phyloP scores from a whole-genome alignment of 768 basidiomycete species.

The Psilocybe cyanescens region DNA sequence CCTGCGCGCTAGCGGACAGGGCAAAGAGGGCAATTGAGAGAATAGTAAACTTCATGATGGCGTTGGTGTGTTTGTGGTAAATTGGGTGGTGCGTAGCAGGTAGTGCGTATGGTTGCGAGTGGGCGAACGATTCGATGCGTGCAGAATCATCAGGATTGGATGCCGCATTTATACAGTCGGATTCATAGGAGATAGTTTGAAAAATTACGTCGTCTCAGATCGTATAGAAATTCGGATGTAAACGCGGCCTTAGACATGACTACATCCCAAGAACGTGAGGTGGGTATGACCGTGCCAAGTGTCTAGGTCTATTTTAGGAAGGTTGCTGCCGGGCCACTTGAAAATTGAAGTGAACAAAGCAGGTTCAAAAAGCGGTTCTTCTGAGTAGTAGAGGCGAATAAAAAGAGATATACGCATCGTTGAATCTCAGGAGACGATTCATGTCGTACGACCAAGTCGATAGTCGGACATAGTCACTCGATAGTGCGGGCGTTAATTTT shows the following conservation, averaged over 20 bases:
- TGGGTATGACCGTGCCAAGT: neutral
- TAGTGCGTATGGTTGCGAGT: neutral
- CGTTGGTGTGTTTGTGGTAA: neutral
- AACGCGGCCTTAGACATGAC: neutral
- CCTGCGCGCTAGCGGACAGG: constrained; percentile 3
- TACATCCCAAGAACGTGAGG: neutral
- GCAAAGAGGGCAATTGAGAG: neutral
- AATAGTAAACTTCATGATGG: neutral
- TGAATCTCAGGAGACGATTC: too few relatives aligned
- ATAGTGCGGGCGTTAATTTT: neutral
- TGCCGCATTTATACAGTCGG: neutral
- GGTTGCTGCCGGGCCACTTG: neutral
- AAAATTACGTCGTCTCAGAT: neutral
- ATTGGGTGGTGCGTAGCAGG: neutral
- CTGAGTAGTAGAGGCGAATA: too few relatives aligned
- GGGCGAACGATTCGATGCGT: neutral
- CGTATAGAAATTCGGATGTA: neutral
- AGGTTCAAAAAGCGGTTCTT: neutral
- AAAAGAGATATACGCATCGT: too few relatives aligned
- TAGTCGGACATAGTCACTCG: too few relatives aligned
- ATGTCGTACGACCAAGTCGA: too few relatives aligned
- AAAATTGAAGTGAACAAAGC: neutral
- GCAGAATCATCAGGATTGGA: too few relatives aligned
- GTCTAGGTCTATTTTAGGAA: neutral
- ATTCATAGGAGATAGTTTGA: neutral